These are phyloP conservation scores for Ceratobasidium theobromae DNA, from an alignment of 1,284 basidiomycete genomes.

Conservation along the genomic window DNA sequence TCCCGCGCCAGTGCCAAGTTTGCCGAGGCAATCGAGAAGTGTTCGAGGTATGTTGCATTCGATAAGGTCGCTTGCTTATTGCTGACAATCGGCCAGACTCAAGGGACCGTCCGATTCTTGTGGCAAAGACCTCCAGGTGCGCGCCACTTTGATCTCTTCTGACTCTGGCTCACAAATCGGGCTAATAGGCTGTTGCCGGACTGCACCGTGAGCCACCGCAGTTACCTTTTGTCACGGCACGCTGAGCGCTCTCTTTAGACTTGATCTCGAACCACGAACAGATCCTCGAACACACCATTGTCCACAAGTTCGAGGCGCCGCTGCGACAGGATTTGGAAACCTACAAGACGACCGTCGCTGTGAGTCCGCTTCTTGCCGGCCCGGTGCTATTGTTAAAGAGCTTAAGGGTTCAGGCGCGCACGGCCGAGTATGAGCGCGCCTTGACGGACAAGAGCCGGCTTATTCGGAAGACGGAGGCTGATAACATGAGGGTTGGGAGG, in stretches of 20 bases:
- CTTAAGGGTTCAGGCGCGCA: constrained; percentile 60
- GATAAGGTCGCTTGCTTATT: not conserved
- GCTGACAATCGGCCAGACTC: constrained; percentile 49
- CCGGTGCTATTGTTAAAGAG: constrained; percentile 28
- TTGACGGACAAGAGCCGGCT: constrained; percentile 79
- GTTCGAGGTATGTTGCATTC: constrained; percentile 63
- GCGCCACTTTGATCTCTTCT: constrained; percentile 39
- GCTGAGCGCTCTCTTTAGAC: constrained; percentile 42
- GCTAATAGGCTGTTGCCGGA: constrained; percentile 74
- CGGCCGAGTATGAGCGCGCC: constrained; percentile 74
- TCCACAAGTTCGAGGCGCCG: constrained; percentile 87
- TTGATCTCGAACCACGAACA: constrained; percentile 92
- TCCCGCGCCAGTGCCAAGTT: constrained; percentile 83
- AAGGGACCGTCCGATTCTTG: constrained; percentile 71
- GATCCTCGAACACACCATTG: constrained; percentile 46
- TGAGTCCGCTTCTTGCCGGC: constrained; percentile 45
- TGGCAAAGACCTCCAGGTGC: constrained; percentile 24
- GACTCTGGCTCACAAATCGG: constrained; percentile 24
- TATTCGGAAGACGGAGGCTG: constrained; percentile 87
- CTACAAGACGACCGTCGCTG: constrained; percentile 72
- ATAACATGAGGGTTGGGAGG: constrained; percentile 69
- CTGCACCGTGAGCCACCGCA: constrained; percentile 57
- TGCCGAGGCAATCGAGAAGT: constrained; percentile 82
- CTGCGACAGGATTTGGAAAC: constrained; percentile 80
- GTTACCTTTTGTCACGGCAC: not conserved